Evolutionary conservation across 2,329 filamentous ascomycete genomes (phyloP).

Genomic region (Neofusicoccum laricinum): DNA sequence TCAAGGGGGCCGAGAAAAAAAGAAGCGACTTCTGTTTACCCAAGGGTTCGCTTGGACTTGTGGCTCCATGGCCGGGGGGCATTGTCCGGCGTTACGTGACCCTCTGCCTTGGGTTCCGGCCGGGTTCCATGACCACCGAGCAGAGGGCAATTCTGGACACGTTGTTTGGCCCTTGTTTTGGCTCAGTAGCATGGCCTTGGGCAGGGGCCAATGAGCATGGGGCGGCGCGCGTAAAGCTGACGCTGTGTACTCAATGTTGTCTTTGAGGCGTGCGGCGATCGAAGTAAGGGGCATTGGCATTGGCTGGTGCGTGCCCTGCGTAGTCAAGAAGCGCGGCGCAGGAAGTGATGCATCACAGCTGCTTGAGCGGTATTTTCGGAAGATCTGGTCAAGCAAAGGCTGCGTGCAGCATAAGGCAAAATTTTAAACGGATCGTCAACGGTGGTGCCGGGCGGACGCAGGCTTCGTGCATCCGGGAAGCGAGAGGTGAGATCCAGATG

Average conservation of each 20-base stretch:
- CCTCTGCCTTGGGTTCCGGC: constrained; percentile 14
- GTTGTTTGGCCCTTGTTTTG: constrained; percentile 16
- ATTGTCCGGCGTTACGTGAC: constrained; percentile 13
- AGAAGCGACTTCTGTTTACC: neutral
- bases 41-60: constrained; percentile 14
- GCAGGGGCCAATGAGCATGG: constrained; percentile 8
- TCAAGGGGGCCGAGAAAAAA: constrained; percentile 17
- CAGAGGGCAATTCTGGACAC: constrained; percentile 8
- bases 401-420: constrained; percentile 7
- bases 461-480: constrained; percentile 14
- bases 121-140: neutral
- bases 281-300: constrained; percentile 15
- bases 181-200: constrained; percentile 3
- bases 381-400: neutral
- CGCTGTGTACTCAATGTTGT: constrained; percentile 13
- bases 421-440: constrained; percentile 11
- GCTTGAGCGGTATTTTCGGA: neutral
- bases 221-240: constrained; percentile 15
- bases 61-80: constrained; percentile 14
- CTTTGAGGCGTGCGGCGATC: constrained; percentile 17
- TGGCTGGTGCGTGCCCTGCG: constrained; percentile 16
- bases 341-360: constrained; percentile 15
- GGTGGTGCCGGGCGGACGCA: constrained; percentile 14
- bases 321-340: constrained; percentile 11
- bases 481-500: constrained; percentile 11